Conservation (phyloP, 352 stramenopile genomes). For the Poterioochromonas sp. region DNA sequence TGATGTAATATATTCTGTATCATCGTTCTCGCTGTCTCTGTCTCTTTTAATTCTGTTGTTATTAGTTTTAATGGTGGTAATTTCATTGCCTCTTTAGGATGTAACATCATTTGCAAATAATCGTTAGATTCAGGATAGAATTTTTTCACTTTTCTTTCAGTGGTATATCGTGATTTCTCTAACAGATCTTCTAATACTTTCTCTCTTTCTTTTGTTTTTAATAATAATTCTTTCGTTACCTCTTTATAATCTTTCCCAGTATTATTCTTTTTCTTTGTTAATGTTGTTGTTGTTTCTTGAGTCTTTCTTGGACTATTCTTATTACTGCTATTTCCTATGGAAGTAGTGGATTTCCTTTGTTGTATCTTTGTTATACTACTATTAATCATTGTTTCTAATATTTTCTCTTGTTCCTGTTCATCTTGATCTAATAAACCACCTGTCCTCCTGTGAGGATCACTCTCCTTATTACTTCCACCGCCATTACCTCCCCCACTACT, state of each 20-base stretch:
- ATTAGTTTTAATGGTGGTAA: conserved; percentile 1
- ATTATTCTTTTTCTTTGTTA: neutral
- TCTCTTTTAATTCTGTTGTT: too few relatives aligned
- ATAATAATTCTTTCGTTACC: neutral
- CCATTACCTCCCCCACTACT: neutral
- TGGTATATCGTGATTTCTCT: neutral
- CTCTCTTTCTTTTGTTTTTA: neutral
- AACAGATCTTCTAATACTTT: neutral
- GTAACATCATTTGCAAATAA: conserved; percentile 6
- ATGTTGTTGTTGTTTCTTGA: neutral
- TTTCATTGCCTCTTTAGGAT: neutral
- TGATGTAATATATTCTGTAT: too few relatives aligned
- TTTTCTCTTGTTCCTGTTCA: neutral
- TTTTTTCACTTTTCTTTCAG: neutral
- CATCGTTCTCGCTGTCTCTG: too few relatives aligned
- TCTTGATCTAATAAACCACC: too few relatives aligned
- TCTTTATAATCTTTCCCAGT: too few relatives aligned
- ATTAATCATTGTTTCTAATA: neutral
- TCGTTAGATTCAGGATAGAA: neutral
- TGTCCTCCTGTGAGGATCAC: neutral
- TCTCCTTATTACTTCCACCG: neutral
- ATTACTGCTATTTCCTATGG: neutral
- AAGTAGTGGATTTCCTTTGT: neutral
- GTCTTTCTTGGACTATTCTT: neutral
- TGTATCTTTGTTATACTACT: too few relatives aligned